Conservation (phyloP, 352 stramenopile genomes). For the Phytopythium aichiense region DNA sequence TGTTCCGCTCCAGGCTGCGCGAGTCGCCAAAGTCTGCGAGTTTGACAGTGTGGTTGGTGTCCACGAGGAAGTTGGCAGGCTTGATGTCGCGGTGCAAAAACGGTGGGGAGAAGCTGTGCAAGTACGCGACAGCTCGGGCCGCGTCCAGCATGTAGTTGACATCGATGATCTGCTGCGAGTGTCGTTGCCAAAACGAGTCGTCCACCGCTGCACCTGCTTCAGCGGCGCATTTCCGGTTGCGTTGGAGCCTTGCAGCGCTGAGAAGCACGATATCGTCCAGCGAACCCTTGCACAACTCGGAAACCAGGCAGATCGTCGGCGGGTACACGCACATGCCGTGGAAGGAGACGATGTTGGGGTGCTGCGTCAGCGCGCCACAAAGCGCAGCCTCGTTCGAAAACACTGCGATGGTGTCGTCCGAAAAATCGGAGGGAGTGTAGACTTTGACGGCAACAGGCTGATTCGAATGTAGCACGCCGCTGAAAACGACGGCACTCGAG, state of each 20-base stretch:
- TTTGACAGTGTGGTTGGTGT: conserved; percentile 54
- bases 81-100: conserved; percentile 77
- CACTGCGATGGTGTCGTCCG: conserved; percentile 44
- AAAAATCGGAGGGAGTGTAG: conserved; percentile 48
- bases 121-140: conserved; percentile 52
- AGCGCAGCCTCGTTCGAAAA: conserved; percentile 57
- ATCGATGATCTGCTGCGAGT: conserved; percentile 48
- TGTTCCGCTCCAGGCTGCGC: conserved; percentile 17
- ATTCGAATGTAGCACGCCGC: conserved; percentile 24
- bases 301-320: conserved; percentile 64
- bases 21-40: conserved; percentile 80
- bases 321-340: conserved; percentile 68
- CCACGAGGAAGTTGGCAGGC: conserved; percentile 77
- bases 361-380: conserved; percentile 35
- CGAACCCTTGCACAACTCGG: conserved; percentile 68
- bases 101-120: conserved; percentile 70
- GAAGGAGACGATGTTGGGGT: conserved; percentile 55
- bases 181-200: neutral
- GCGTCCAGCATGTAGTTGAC: conserved; percentile 67
- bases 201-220: neutral
- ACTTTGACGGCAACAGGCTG: conserved; percentile 59
- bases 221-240: conserved; percentile 7
- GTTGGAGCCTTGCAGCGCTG: neutral
- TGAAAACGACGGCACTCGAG: conserved; percentile 42
- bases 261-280: conserved; percentile 32